A percentile compares a stretch with the other conserved stretches of the same genome.
Evolutionary conservation across 2,329 filamentous ascomycete genomes (phyloP).

Genomic region (Dendrostoma leiphaemia): DNA sequence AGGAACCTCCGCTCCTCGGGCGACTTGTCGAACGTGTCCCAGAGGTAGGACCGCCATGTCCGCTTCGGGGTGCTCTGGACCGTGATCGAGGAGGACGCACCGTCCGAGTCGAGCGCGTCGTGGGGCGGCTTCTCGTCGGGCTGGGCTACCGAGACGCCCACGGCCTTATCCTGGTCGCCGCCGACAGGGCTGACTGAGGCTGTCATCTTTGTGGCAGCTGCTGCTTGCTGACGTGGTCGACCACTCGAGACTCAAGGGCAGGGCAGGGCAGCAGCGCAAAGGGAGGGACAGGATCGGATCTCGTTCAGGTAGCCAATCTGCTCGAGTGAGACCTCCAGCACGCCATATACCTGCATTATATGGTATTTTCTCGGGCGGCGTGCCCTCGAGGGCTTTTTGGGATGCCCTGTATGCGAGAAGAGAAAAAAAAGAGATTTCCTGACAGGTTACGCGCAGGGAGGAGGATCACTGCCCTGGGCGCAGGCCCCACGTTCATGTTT

Average conservation of each 20-base stretch:
- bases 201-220: not conserved
- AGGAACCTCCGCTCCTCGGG: conserved; percentile 31
- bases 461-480: not conserved
- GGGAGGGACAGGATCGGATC: no score
- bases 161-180: not conserved
- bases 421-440: no score
- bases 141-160: not conserved
- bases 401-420: no score
- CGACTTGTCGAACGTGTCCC: conserved; percentile 43
- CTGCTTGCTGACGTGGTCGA: no score
- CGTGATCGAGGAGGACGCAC: not conserved
- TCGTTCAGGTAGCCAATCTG: not conserved
- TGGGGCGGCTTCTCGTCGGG: not conserved
- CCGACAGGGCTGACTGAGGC: not conserved
- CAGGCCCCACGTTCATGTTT: not conserved
- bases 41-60: conserved; percentile 47
- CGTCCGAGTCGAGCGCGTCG: not conserved
- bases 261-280: no score
- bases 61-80: conserved; percentile 30
- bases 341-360: conserved; percentile 3
- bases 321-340: not conserved
- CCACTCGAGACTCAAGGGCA: no score
- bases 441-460: not conserved
- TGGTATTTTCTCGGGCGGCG: not conserved
- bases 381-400: not conserved